Evolutionary conservation across 2,329 filamentous ascomycete species (phyloP).

Genomic region (Xenoacremonium recifei): DNA sequence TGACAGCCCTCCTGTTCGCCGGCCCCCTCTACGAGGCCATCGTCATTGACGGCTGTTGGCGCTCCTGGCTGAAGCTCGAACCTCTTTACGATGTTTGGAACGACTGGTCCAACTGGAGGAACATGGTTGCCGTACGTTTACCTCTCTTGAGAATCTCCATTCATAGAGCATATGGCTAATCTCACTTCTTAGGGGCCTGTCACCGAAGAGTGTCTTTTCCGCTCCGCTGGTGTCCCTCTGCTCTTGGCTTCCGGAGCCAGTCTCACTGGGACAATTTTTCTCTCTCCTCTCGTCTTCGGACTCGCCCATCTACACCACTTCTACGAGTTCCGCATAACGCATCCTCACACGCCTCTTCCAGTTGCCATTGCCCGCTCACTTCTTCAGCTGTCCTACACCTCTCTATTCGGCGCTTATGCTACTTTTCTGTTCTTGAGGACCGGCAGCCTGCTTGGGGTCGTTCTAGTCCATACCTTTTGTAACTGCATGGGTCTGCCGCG

Average conservation of each 20-base stretch:
- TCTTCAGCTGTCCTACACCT: slow-evolving; percentile 87
- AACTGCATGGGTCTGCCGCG: slow-evolving; percentile 89
- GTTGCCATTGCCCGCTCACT: slow-evolving; percentile 68
- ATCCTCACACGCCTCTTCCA: slow-evolving; percentile 65
- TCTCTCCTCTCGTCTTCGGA: slow-evolving; percentile 86
- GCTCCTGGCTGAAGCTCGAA: slow-evolving; percentile 56
- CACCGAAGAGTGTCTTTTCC: slow-evolving; percentile 93
- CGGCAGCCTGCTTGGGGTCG: slow-evolving; percentile 73
- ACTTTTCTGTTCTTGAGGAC: slow-evolving; percentile 87
- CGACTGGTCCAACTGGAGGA: slow-evolving; percentile 82
- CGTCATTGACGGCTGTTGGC: slow-evolving; percentile 70
- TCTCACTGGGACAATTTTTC: slow-evolving; percentile 64
- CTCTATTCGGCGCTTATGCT: slow-evolving; percentile 89
- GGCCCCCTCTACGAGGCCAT: slow-evolving; percentile 82
- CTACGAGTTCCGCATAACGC: slow-evolving; percentile 85
- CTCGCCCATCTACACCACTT: slow-evolving; percentile 94
- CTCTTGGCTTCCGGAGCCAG: slow-evolving; percentile 69
- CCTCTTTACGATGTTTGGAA: slow-evolving; percentile 59
- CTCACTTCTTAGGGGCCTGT: slow-evolving; percentile 66
- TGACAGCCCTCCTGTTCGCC: slow-evolving; percentile 77
- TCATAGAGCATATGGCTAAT: no score
- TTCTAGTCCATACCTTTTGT: slow-evolving; percentile 82
- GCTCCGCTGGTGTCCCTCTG: slow-evolving; percentile 79
- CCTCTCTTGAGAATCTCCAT: no score
- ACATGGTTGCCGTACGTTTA: slow-evolving; percentile 73